phyloP scores from a whole-genome alignment of 495 filamentous ascomycete genomes.

The Neurospora africana region DNA sequence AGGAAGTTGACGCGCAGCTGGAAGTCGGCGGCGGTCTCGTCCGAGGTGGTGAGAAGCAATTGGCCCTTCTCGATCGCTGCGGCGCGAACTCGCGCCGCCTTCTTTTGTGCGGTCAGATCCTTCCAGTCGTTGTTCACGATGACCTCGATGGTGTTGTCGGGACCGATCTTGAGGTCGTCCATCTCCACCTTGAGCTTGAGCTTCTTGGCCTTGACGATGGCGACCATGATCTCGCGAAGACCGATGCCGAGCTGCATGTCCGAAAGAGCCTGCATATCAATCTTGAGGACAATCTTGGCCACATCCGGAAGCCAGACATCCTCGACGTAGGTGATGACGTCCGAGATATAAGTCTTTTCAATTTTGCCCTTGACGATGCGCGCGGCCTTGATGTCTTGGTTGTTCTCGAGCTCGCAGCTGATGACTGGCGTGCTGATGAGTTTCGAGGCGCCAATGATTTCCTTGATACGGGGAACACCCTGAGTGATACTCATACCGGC shows the following conservation, averaged over 20 bases:
- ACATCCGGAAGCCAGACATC: conserved; percentile 71
- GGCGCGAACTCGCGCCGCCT: conserved; percentile 44
- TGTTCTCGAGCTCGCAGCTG: conserved; percentile 65
- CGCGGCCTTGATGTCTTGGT: conserved; percentile 59
- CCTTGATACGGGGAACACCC: conserved; percentile 98
- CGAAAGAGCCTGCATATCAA: conserved; percentile 67
- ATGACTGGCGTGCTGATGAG: conserved; percentile 91
- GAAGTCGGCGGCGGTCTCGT: conserved; percentile 50
- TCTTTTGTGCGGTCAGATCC: conserved; percentile 29
- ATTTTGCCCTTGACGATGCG: conserved; percentile 83
- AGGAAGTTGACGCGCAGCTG: conserved; percentile 74
- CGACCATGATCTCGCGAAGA: conserved; percentile 54
- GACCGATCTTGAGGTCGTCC: conserved; percentile 23
- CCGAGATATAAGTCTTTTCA: conserved; percentile 73
- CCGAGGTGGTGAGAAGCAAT: conserved; percentile 15
- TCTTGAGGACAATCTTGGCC: conserved; percentile 59
- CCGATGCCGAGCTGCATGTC: conserved; percentile 69
- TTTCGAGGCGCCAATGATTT: conserved; percentile 97
- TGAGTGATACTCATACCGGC: conserved; percentile 98
- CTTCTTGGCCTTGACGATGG: conserved; percentile 68
- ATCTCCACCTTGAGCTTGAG: conserved; percentile 54
- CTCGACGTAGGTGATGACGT: conserved; percentile 65
- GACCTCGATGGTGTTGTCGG: conserved; percentile 41
- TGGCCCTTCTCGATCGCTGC: conserved; percentile 23
- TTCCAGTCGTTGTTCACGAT: conserved; percentile 41